These are phyloP conservation scores for Creolimax fragrantissima DNA, from an alignment of 78 protist genomes.

Conservation along the genomic window DNA sequence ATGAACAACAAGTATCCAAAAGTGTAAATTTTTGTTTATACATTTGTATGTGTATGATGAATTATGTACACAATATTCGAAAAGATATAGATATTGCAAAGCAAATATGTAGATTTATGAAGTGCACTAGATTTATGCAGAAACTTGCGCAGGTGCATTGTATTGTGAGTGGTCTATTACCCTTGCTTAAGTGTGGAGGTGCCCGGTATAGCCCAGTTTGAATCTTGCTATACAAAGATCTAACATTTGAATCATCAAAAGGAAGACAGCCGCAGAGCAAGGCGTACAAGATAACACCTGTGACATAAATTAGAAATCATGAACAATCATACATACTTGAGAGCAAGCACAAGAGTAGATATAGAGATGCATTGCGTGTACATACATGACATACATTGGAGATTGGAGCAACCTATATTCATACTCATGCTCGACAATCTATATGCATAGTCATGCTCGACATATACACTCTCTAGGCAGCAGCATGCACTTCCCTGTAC, in stretches of 20 bases:
- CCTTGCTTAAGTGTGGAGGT: conserved; percentile 36
- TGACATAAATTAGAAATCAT: no score
- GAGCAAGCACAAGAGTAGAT: no score
- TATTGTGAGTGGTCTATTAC: neutral
- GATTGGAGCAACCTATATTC: no score
- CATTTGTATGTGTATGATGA: neutral
- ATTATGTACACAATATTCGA: neutral
- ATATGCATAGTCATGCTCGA: no score
- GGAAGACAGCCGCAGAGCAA: conserved; percentile 93
- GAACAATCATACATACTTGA: no score
- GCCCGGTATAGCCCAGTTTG: conserved; percentile 43
- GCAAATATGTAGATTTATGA: neutral
- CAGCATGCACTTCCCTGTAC: no score
- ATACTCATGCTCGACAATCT: no score
- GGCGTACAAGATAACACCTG: conserved; percentile 79
- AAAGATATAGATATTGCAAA: no score
- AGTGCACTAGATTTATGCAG: neutral
- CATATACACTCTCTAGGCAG: no score
- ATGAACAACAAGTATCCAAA: neutral
- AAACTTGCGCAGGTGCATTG: neutral
- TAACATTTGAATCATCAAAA: conserved; percentile 89
- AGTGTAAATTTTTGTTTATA: neutral
- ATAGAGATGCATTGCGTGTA: no score
- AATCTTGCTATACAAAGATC: conserved; percentile 82
- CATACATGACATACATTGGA: no score